Percentiles rank a stretch among this genome's conserved stretches.
These are phyloP conservation scores for Lumnitzera racemosa DNA, from an alignment of 345 rosid species.

Conservation along the genomic window DNA sequence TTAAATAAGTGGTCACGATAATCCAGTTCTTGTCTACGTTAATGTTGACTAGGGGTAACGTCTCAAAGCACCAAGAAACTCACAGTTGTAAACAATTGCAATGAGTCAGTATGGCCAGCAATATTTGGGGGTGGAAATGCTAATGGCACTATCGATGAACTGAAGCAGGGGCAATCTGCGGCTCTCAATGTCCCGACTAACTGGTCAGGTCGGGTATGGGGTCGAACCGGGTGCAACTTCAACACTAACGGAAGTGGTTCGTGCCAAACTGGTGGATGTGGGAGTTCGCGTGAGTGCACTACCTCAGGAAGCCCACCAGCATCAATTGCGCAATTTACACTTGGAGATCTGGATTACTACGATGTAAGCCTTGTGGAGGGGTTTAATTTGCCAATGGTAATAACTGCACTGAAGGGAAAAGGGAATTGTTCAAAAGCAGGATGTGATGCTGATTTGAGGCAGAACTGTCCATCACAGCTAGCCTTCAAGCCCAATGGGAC, in stretches of 20 bases:
- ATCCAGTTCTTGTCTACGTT: constrained; percentile 4
- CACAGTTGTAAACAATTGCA: constrained; percentile 45
- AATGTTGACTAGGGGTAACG: constrained; percentile 6
- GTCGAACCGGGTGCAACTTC: constrained; percentile 46
- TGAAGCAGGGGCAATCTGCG: constrained; percentile 34
- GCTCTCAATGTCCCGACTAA: constrained; percentile 20
- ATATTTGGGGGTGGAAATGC: constrained; percentile 18
- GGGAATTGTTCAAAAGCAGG: constrained; percentile 50
- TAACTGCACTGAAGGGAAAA: constrained; percentile 32
- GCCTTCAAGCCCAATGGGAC: constrained; percentile 23
- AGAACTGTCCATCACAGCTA: constrained; percentile 38
- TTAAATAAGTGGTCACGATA: constrained; percentile 1
- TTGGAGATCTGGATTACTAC: constrained; percentile 31
- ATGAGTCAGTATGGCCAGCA: constrained; percentile 65
- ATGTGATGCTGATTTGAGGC: constrained; percentile 44
- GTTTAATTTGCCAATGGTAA: constrained; percentile 39
- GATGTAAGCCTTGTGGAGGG: constrained; percentile 69
- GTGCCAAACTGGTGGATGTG: constrained; percentile 54
- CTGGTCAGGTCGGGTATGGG: constrained; percentile 70
- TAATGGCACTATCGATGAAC: constrained; percentile 24
- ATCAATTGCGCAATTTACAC: constrained; percentile 49
- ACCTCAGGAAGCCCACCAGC: constrained; percentile 38
- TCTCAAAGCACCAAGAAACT: constrained; percentile 28
- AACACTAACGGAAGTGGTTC: constrained; percentile 25
- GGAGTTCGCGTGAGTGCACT: constrained; percentile 36